These are phyloP conservation scores for Apophysomyces elegans DNA, from an alignment of 371 early-diverging fungal genomes.

Conservation along the genomic window DNA sequence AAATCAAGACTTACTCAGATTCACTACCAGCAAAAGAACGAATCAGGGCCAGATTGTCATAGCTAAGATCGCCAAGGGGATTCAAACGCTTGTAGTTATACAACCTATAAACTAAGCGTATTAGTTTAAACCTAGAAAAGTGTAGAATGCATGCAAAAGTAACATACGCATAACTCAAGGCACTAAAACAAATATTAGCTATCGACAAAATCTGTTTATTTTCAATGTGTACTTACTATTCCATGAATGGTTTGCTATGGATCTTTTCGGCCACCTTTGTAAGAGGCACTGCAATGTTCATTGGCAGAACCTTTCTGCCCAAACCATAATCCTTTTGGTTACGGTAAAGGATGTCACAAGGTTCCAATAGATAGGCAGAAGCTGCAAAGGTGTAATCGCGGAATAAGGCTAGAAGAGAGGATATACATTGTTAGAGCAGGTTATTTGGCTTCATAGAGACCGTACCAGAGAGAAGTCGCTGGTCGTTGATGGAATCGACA, in stretches of 20 bases:
- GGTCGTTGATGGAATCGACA: conserved; percentile 70
- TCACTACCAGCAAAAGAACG: conserved; percentile 76
- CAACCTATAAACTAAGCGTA: conserved; percentile 43
- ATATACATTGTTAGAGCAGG: neutral
- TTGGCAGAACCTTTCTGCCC: conserved; percentile 75
- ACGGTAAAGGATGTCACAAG: conserved; percentile 80
- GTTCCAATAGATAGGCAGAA: conserved; percentile 88
- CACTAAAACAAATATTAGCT: conserved; percentile 22
- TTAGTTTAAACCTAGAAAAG: neutral
- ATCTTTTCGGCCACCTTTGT: conserved; percentile 72
- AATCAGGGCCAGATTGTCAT: conserved; percentile 78
- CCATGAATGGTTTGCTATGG: conserved; percentile 84
- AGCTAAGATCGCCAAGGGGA: conserved; percentile 52
- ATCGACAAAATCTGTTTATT: neutral
- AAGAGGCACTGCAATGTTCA: conserved; percentile 82
- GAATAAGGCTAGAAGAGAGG: conserved; percentile 65
- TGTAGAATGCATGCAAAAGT: neutral
- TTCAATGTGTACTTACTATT: conserved; percentile 58
- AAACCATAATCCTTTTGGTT: conserved; percentile 76
- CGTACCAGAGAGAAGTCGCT: conserved; percentile 70
- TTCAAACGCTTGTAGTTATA: conserved; percentile 84
- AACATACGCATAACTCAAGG: conserved; percentile 43
- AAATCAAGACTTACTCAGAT: conserved; percentile 68
- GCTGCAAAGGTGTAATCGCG: conserved; percentile 89
- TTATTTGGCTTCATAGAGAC: neutral